Evolutionary conservation across 2,329 filamentous ascomycete genomes (phyloP), one percentile per base, ranked within the genome.

Genomic region (Ramularia collo-cygni): DNA sequence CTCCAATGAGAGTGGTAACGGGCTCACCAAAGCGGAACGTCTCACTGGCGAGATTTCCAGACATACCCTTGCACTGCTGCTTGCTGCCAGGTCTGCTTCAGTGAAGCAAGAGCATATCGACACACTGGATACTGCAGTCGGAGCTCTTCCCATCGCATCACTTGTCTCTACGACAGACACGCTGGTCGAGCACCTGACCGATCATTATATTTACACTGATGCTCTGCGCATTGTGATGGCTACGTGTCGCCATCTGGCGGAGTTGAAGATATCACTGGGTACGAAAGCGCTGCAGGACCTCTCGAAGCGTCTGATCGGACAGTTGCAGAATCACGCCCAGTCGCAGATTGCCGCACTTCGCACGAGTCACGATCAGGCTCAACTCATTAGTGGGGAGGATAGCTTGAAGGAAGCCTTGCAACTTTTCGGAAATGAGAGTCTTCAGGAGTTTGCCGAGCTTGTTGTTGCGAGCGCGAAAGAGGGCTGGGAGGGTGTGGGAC

Each of bases 401-500:
- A 36, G 15, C 8, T 15, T 53, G 2, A 42, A 35, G 28, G 33
- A 35, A n/a, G 43, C 37, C 30, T 16, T 54, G 18, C 28, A 27
- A 26, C 10, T 35, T 27, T 46, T 54, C 28, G 51, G 42, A 2
- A 38, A 28, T 2, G 41, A 50, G 17, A 35, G 28, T 12, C 15
- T 55, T 18, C 36, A 38, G 3, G 18, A 8, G 2, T 57, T 59
- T 40, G 50, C 42, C 12, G 41, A 50, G 30, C 40, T 31, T 17
- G 46, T 55, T 8, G 47, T 47, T 15, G 43, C 35, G 26, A 43
- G 50, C 17, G 56, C 50, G 29, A 48, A 31, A 16, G 50, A 54
- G 30, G 57, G 56, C 6, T 60, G 57, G 57, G 56, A 57, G 27
- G 55, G 55, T 12, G 42, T 59, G 8, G 39, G 32, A 17, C 51